Evolutionary conservation across 345 rosid genomes (phyloP).

Genomic region (Brassica napus): Da-Ae NC_063452.1:25097501-25098000

Average conservation of each 20-base stretch:
- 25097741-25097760: not conserved
- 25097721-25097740: not conserved
- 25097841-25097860: not conserved
- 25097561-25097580: not conserved
- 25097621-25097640: not conserved
- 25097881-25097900: slow-evolving; percentile 15
- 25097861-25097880: not conserved
- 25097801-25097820: not conserved
- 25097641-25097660: not conserved
- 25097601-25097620: not conserved
- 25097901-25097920: slow-evolving; percentile 43
- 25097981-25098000: slow-evolving; percentile 66
- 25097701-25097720: not conserved
- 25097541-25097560: not conserved
- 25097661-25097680: not conserved
- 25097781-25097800: not conserved
- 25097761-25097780: not conserved
- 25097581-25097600: not conserved
- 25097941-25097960: slow-evolving; percentile 48
- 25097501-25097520: no score
- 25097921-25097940: slow-evolving; percentile 45
- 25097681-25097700: not conserved
- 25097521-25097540: not conserved
- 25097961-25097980: slow-evolving; percentile 45
- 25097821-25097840: not conserved